Evolutionary conservation across 129 eudicot species (phyloP), one percentile per base, ranked within the genome.

Genomic region (Escallonia rubra): DNA sequence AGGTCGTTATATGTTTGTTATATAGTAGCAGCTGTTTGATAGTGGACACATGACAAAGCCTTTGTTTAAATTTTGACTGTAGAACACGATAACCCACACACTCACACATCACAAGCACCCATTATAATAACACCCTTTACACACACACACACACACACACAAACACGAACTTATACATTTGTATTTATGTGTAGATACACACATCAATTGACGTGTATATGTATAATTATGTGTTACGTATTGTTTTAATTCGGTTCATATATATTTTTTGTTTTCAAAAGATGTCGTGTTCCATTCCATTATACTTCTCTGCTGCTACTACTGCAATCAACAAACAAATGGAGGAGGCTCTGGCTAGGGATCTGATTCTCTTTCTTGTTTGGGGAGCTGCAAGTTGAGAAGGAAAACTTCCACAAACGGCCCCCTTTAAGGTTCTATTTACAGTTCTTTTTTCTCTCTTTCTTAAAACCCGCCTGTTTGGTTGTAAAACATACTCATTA

Each of bases 11-110:
- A 42, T 61, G 64, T 10, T 50, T 43, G 59, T 15, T 14, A 34
- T 9, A 13, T 43, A 44, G 44, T 62, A 71, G 34, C 14, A 50
- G 69, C 66, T 63, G 64, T 67, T 74, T 65, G 68, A 56, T 77
- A 64, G 74, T 74, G 72, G 71, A 64, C 60, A 55, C 66, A 11
- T 70, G 68, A 65, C 80, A 43, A 74, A 43, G 43, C 11, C 70
- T 66, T 51, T 64, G 34, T 23, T 23, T 23, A 56, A 38, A 59
- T 11, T 58, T 6, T 5, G 40, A 72, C 86, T 73, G 80, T 81
- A 41, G 67, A 66, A 11, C 67, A 69, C 75, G 83, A 68, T 74
- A 61, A 55, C 59, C 63, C 74, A 70, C 79, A 66, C 66, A 12
- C 63, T 9, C 57, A 42, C 16, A 46, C 46, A 40, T 48, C 59